Conservation (phyloP, 2,329 filamentous ascomycete species). For the Aspergillus sp. region DNA sequence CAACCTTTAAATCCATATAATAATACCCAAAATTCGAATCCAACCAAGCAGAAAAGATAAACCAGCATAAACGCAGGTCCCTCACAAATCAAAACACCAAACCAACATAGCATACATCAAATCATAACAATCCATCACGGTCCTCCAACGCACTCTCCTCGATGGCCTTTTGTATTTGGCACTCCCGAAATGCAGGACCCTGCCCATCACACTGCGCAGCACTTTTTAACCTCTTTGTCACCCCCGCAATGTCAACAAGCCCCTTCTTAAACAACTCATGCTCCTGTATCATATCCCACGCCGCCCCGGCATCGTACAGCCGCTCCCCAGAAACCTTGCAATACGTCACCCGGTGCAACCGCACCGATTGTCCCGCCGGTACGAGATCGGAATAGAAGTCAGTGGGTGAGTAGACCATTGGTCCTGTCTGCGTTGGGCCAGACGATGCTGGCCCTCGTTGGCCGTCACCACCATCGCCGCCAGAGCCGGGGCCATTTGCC, state of each 20-base stretch:
- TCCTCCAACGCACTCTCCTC: slow-evolving; percentile 74
- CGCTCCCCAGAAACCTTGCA: slow-evolving; percentile 65
- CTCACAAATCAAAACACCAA: neutral
- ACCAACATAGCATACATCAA: neutral
- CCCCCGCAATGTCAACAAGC: slow-evolving; percentile 75
- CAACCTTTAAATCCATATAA: neutral
- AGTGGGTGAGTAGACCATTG: slow-evolving; percentile 69
- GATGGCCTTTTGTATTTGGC: slow-evolving; percentile 70
- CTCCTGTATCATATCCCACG: slow-evolving; percentile 85
- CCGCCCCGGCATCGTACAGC: slow-evolving; percentile 71
- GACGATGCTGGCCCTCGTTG: neutral
- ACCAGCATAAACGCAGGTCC: neutral
- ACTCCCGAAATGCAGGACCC: slow-evolving; percentile 83
- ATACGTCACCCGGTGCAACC: slow-evolving; percentile 68
- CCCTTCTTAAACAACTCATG: slow-evolving; percentile 76
- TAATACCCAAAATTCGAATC: neutral
- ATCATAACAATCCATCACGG: slow-evolving; percentile 72
- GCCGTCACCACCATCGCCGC: neutral
- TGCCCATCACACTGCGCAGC: slow-evolving; percentile 80
- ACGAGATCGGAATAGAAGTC: slow-evolving; percentile 69
- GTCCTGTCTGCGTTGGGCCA: slow-evolving; percentile 59
- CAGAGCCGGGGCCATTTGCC: slow-evolving; percentile 45
- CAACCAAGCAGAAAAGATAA: neutral
- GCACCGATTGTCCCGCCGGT: slow-evolving; percentile 43
- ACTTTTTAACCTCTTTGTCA: slow-evolving; percentile 75